Evolutionary conservation across 1,139 yeast genomes (phyloP), one percentile per base, ranked within the genome.

Genomic region (Kluyveromyces sp.): DNA sequence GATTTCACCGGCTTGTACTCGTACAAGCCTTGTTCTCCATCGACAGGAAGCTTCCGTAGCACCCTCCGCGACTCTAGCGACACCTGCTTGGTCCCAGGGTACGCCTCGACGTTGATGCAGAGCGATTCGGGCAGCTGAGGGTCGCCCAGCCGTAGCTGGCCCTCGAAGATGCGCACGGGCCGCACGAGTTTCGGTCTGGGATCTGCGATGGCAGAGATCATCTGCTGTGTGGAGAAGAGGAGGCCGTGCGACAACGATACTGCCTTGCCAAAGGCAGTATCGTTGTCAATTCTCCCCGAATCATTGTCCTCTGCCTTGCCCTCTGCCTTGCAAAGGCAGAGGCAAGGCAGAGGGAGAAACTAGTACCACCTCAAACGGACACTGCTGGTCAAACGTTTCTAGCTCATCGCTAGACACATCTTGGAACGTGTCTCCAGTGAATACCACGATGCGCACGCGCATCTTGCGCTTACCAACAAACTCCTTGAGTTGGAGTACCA

Each of bases 41-140:
- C 53, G 2, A n/a, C n/a, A n/a, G 38, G 26, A 33, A 60, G 2
- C 49, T 56, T 48, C 10, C 61, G 55, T 45, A 59, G 60, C 4
- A 64, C 61, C 39, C 66, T 68, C 3, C 77, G 67, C 1, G 66
- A 49, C 3, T 66, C 60, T 0, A 69, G 60, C 8, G 65, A 58
- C 4, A 80, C 83, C 1, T 64, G 56, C 50, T 79, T 77, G 0
- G 77, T 74, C 4, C 83, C 83, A 0, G 92, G 86, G 55, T 68
- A 85, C 0, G 83, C 80, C 53, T 82, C 87, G 0, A 83, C 81
- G 21, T 66, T 64, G n/a, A 79, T 63, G n/a, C 58, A 48, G 3
- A 72, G 28, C 46, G 66, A 63, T 67, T 7, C 60, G 56, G 21
- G 40, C 34, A 15, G 35, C 8, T 33, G 43, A 47, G 67, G 65